Evolutionary conservation across 192 early-diverging fungal species (phyloP).

Genomic region (Linnemannia schmuckeri): DNA sequence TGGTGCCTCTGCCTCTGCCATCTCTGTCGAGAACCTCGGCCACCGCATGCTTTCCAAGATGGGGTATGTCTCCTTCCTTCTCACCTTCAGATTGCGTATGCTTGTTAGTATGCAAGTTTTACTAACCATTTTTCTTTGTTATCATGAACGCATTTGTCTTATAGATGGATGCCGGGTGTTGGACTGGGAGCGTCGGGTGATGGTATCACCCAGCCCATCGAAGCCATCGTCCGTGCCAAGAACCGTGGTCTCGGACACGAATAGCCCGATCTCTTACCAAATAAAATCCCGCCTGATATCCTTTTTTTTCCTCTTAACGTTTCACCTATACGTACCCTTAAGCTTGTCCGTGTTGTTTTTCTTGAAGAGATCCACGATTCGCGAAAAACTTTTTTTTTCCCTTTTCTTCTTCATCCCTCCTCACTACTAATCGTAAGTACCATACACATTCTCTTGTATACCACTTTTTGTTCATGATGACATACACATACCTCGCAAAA

Average conservation of each 20-base stretch:
- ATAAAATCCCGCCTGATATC: background rate
- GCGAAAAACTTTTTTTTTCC: conserved; percentile 6
- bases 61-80: conserved; percentile 63
- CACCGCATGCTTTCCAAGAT: conserved; percentile 77
- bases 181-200: conserved; percentile 59
- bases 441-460: background rate
- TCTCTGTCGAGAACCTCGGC: conserved; percentile 72
- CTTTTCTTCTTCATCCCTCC: conserved; percentile 5
- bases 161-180: conserved; percentile 64
- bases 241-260: conserved; percentile 59
- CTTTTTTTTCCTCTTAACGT: too few relatives aligned
- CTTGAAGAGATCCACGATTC: background rate
- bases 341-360: background rate
- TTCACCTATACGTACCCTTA: background rate
- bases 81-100: background rate
- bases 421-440: conserved; percentile 14
- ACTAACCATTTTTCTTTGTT: background rate
- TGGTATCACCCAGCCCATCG: conserved; percentile 66
- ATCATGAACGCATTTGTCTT: background rate
- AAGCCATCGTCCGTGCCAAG: conserved; percentile 64
- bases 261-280: background rate
- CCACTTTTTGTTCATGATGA: background rate
- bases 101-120: background rate
- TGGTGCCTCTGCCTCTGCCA: conserved; percentile 64
- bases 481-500: conserved; percentile 17